These are phyloP conservation scores for Pseudoperonospora humuli DNA, from an alignment of 352 stramenopile species.

Conservation along the genomic window DNA sequence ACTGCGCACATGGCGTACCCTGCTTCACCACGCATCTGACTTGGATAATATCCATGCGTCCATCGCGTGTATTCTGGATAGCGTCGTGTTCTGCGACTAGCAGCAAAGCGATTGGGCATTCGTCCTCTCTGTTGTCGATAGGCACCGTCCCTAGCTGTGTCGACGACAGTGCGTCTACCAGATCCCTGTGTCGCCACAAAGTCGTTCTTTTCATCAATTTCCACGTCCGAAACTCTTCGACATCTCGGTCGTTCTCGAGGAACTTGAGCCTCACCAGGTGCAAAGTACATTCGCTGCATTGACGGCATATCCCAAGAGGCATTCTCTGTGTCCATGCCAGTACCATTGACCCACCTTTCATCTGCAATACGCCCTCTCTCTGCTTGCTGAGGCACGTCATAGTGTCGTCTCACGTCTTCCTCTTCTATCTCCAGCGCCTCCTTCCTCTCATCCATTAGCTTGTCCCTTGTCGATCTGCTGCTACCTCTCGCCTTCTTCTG, in stretches of 20 bases:
- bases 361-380: background rate
- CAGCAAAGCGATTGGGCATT: conserved; percentile 7
- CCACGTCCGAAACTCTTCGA: conserved; percentile 8
- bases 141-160: conserved; percentile 1
- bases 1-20: conserved; percentile 14
- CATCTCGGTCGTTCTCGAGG: conserved; percentile 15
- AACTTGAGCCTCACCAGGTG: background rate
- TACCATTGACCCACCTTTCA: background rate
- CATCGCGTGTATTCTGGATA: conserved; percentile 17
- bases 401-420: background rate
- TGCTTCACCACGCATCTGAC: conserved; percentile 4
- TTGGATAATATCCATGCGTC: conserved; percentile 8
- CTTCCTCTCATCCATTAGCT: background rate
- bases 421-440: background rate
- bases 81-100: conserved; percentile 9
- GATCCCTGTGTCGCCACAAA: conserved; percentile 5
- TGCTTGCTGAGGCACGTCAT: no score
- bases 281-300: conserved; percentile 15
- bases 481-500: conserved; percentile 31
- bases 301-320: background rate
- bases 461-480: background rate
- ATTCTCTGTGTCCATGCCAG: background rate
- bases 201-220: conserved; percentile 23
- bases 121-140: conserved; percentile 10
- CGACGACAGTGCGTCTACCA: background rate